Evolutionary conservation across 2,329 filamentous ascomycete species (phyloP).

Genomic region (Hypoxylon sp.): DNA sequence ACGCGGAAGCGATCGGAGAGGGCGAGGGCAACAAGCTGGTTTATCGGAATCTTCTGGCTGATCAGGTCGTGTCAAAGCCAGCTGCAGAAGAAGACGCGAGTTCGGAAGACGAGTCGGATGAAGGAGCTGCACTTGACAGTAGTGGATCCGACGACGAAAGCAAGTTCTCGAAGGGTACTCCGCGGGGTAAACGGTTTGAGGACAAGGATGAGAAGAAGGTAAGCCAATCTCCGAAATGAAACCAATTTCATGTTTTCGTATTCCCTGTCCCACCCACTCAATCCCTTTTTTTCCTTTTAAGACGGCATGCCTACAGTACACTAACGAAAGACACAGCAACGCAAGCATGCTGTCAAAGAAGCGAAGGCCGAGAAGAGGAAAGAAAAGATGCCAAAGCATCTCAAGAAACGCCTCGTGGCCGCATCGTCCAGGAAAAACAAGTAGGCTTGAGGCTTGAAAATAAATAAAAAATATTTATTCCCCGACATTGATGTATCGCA

Average conservation of each 20-base stretch:
- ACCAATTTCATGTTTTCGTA: no score
- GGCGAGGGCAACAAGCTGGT: constrained; percentile 81
- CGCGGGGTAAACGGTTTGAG: constrained; percentile 84
- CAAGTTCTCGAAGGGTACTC: constrained; percentile 70
- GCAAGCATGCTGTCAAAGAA: constrained; percentile 93
- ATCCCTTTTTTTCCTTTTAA: background rate
- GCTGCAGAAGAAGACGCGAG: constrained; percentile 49
- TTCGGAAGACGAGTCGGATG: constrained; percentile 56
- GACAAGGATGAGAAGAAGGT: constrained; percentile 91
- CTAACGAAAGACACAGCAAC: constrained; percentile 56
- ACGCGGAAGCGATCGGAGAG: constrained; percentile 77
- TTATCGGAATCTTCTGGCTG: constrained; percentile 84
- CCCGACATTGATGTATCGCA: no score
- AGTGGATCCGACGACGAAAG: constrained; percentile 60
- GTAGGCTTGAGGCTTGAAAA: constrained; percentile 45
- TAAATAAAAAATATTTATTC: constrained; percentile 12
- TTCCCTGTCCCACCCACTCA: background rate
- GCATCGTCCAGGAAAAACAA: constrained; percentile 70
- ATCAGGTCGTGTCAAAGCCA: constrained; percentile 62
- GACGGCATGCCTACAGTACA: no score
- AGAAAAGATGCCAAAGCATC: constrained; percentile 93
- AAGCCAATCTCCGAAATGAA: constrained; percentile 31
- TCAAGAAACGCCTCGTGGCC: constrained; percentile 88
- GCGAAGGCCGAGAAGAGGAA: constrained; percentile 93
- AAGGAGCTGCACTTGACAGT: constrained; percentile 58